Evolutionary conservation across 2,329 filamentous ascomycete species (phyloP).

Genomic region (Xylariaceae sp.): DNA sequence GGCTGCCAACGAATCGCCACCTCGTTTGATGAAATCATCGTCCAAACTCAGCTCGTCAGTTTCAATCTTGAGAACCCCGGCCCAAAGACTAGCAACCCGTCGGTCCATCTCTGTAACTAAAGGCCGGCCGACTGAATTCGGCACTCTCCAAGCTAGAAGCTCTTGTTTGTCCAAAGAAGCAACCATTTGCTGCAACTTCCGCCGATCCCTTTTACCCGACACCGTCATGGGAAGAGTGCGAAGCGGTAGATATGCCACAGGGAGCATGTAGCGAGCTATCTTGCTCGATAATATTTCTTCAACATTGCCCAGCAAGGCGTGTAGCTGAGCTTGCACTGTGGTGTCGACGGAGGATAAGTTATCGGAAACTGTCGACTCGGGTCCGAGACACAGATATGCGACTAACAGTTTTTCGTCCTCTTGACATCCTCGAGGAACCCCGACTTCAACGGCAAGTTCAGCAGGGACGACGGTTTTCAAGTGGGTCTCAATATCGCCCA

Average conservation of each 20-base stretch:
- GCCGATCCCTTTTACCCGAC: conserved; percentile 16
- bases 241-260: conserved; percentile 7
- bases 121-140: background rate
- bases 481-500: conserved; percentile 13
- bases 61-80: conserved; percentile 6
- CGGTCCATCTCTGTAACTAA: background rate
- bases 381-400: conserved; percentile 14
- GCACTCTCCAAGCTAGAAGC: background rate
- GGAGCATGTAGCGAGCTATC: conserved; percentile 14
- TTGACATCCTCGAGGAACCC: conserved; percentile 5
- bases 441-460: conserved; percentile 11
- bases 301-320: background rate
- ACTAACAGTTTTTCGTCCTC: conserved; percentile 12
- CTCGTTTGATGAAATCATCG: conserved; percentile 13
- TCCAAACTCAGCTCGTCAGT: conserved; percentile 4
- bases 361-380: background rate
- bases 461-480: conserved; percentile 4
- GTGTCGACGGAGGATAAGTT: conserved; percentile 1
- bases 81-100: conserved; percentile 1
- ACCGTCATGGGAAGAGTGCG: conserved; percentile 9
- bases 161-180: conserved; percentile 2
- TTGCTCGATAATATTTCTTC: conserved; percentile 8
- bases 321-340: background rate
- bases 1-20: conserved; percentile 14
- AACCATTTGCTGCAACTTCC: conserved; percentile 3